Percentiles rank a stretch among this genome's conserved stretches.
These are phyloP conservation scores for Aspergillus nidulans DNA, from an alignment of 495 filamentous ascomycete genomes.

Conservation along the genomic window DNA sequence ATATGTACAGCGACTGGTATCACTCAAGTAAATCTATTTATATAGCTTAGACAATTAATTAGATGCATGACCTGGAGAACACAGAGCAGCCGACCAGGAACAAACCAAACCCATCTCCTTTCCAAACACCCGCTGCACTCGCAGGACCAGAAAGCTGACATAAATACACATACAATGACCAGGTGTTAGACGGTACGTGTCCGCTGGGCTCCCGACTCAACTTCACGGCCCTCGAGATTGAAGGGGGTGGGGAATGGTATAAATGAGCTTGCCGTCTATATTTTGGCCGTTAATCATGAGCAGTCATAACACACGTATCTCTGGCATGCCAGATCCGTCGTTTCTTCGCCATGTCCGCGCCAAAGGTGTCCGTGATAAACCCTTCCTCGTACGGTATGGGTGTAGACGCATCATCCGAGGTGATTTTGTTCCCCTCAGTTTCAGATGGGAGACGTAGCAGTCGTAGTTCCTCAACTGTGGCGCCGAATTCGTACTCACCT, in stretches of 20 bases:
- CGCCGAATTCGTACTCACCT: slow-evolving; percentile 79
- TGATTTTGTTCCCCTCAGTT: slow-evolving; percentile 3
- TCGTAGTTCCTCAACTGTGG: slow-evolving; percentile 73
- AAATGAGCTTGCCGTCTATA: background rate
- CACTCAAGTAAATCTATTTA: slow-evolving; percentile 8
- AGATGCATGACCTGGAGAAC: background rate
- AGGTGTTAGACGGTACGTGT: background rate
- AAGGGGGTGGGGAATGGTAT: background rate
- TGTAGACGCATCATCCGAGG: slow-evolving; percentile 19
- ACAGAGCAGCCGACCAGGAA: background rate
- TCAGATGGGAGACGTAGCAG: slow-evolving; percentile 24
- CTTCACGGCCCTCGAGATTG: background rate
- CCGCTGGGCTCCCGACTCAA: background rate
- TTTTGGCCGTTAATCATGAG: slow-evolving; percentile 30
- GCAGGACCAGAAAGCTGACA: background rate
- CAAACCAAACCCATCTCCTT: background rate
- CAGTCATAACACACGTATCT: slow-evolving; percentile 59
- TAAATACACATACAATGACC: background rate
- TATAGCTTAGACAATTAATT: background rate
- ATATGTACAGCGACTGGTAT: slow-evolving; percentile 13
- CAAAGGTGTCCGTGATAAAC: slow-evolving; percentile 48
- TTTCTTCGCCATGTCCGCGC: slow-evolving; percentile 55
- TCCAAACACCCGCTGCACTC: background rate
- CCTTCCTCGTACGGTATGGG: slow-evolving; percentile 22
- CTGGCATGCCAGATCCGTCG: slow-evolving; percentile 70